Percentiles rank a stretch among this genome's conserved stretches.
phyloP scores from a whole-genome alignment of 768 basidiomycete species.

The Holtermannia corniformis region DNA sequence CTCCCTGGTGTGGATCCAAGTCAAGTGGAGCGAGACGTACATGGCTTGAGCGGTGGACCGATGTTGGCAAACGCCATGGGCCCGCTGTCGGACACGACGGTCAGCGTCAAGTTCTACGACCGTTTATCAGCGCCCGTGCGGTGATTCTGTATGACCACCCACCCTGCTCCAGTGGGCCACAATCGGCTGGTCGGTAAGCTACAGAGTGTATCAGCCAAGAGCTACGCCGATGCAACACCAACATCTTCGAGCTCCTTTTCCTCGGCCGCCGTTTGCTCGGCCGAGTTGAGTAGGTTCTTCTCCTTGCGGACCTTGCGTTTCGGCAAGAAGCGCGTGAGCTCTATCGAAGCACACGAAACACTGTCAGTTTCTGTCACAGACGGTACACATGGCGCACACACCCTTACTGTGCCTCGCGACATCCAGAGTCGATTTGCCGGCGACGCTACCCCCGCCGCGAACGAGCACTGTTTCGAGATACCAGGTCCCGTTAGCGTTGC shows the following conservation, averaged over 20 bases:
- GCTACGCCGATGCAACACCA: too few relatives aligned
- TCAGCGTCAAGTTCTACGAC: conserved; percentile 74
- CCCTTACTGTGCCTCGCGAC: conserved; percentile 31
- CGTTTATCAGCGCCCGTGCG: background rate
- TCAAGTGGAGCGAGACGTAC: too few relatives aligned
- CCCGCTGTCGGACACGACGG: conserved; percentile 64
- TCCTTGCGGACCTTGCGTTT: conserved; percentile 65
- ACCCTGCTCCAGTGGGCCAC: conserved; percentile 78
- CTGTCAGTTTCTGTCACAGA: conserved; percentile 1
- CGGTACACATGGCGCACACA: conserved; percentile 13
- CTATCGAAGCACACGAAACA: too few relatives aligned
- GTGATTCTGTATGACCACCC: conserved; percentile 13
- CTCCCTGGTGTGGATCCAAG: too few relatives aligned
- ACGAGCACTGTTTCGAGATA: conserved; percentile 36
- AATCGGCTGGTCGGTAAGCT: conserved; percentile 44
- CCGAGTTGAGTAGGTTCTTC: conserved; percentile 60
- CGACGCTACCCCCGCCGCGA: conserved; percentile 23
- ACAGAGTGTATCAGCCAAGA: too few relatives aligned
- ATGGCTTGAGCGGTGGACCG: conserved; percentile 42
- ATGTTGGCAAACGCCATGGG: conserved; percentile 42
- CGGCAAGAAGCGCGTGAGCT: conserved; percentile 73
- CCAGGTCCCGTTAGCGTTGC: conserved; percentile 29
- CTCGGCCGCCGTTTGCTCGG: conserved; percentile 34
- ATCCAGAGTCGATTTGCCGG: conserved; percentile 12
- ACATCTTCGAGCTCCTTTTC: conserved; percentile 34